Evolutionary conservation across 768 basidiomycete species (phyloP).

Genomic region (Lactarius pseudohatsudake): DNA sequence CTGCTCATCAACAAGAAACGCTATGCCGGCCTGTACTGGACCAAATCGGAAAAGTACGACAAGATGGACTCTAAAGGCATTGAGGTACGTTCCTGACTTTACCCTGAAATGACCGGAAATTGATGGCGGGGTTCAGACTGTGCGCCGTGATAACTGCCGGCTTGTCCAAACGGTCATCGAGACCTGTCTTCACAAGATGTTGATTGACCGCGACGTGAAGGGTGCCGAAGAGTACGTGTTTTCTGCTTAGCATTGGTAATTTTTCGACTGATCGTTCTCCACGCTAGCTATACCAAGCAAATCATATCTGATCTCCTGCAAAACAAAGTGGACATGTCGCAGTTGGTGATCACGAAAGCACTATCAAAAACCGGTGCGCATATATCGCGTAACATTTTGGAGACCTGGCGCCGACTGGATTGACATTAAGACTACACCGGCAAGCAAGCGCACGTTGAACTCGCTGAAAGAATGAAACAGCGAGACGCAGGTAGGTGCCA

Average conservation of each 20-base stretch:
- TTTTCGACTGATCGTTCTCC: conserved; percentile 1
- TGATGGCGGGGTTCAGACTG: conserved; percentile 60
- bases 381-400: background rate
- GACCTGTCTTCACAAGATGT: conserved; percentile 96
- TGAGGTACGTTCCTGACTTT: conserved; percentile 56
- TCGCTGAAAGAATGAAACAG: conserved; percentile 93
- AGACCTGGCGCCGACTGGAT: background rate
- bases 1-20: conserved; percentile 98
- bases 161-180: conserved; percentile 97
- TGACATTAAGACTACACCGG: conserved; percentile 72
- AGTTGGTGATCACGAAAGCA: conserved; percentile 98
- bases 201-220: conserved; percentile 92
- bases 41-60: conserved; percentile 90
- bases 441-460: conserved; percentile 95
- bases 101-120: background rate
- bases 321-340: conserved; percentile 98
- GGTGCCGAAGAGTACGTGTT: conserved; percentile 84
- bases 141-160: conserved; percentile 97
- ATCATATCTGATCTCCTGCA: conserved; percentile 92
- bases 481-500: conserved; percentile 76
- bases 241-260: background rate
- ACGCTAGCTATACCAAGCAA: conserved; percentile 82
- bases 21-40: conserved; percentile 99
- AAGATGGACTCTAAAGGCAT: conserved; percentile 99
- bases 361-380: conserved; percentile 76